Evolutionary conservation across 495 filamentous ascomycete genomes (phyloP).

Genomic region (Tetracladium setigerum): DNA sequence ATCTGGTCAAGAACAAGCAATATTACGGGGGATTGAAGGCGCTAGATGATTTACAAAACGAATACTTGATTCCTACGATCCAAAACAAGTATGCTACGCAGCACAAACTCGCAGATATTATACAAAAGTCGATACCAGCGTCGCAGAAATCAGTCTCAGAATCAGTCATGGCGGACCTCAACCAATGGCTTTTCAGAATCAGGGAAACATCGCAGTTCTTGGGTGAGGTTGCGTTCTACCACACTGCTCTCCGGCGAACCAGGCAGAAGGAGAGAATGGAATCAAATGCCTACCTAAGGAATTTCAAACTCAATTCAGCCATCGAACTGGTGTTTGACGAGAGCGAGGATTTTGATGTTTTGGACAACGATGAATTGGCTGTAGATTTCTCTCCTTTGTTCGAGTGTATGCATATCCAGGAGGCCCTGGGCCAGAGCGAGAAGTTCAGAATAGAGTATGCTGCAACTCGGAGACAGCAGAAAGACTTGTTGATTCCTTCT

Average conservation of each 20-base stretch:
- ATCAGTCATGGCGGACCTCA: slow-evolving; percentile 93
- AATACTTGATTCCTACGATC: slow-evolving; percentile 53
- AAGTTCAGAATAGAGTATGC: slow-evolving; percentile 88
- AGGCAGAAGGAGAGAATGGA: slow-evolving; percentile 77
- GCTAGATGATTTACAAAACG: slow-evolving; percentile 91
- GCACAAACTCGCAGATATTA: slow-evolving; percentile 92
- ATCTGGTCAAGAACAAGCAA: slow-evolving; percentile 81
- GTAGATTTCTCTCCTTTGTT: slow-evolving; percentile 94
- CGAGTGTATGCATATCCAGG: slow-evolving; percentile 94
- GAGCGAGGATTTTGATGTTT: slow-evolving; percentile 85
- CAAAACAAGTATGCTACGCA: slow-evolving; percentile 71
- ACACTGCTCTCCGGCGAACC: slow-evolving; percentile 79
- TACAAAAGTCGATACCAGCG: slow-evolving; percentile 87
- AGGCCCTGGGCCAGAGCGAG: slow-evolving; percentile 86
- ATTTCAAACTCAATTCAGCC: slow-evolving; percentile 90
- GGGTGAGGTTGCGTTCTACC: slow-evolving; percentile 94
- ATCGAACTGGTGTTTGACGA: slow-evolving; percentile 95
- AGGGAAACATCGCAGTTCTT: slow-evolving; percentile 92
- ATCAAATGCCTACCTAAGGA: slow-evolving; percentile 57
- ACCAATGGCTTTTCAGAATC: slow-evolving; percentile 95
- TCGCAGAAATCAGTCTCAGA: slow-evolving; percentile 91
- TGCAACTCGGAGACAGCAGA: slow-evolving; percentile 79
- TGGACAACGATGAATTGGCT: slow-evolving; percentile 88
- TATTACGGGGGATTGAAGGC: slow-evolving; percentile 93
- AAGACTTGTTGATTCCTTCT: slow-evolving; percentile 75